Conservation (phyloP, 805 yeast genomes). For the Hanseniaspora singularis region DNA sequence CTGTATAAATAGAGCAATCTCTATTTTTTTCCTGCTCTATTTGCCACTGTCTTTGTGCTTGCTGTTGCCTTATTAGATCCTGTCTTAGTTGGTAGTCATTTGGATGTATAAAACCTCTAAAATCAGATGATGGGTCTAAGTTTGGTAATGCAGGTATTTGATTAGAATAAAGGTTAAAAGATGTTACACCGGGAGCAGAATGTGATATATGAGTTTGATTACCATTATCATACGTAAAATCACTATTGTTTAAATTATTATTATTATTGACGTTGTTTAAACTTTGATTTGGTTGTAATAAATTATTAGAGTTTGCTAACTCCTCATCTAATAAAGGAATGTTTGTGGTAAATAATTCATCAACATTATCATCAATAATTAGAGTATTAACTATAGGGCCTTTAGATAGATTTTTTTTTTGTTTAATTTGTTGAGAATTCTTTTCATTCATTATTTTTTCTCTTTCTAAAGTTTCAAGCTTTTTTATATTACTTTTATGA, state of each 20-base stretch:
- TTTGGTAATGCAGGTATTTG: not conserved
- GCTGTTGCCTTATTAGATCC: slow-evolving; percentile 27
- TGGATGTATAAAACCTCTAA: slow-evolving; percentile 23
- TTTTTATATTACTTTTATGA: slow-evolving; percentile 41
- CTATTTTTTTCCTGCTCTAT: slow-evolving; percentile 26
- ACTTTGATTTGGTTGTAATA: not conserved
- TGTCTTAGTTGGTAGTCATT: slow-evolving; percentile 30
- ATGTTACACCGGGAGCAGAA: slow-evolving; percentile 5
- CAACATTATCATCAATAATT: slow-evolving; percentile 12
- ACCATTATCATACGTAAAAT: not conserved
- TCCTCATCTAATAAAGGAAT: not conserved
- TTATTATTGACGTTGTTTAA: not conserved
- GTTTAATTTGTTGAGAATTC: slow-evolving; percentile 17
- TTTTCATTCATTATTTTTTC: slow-evolving; percentile 33
- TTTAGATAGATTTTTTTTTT: slow-evolving; percentile 22
- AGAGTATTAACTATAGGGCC: slow-evolving; percentile 26
- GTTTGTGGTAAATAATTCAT: slow-evolving; percentile 5
- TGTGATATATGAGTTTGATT: not conserved
- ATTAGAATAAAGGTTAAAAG: slow-evolving; percentile 5
- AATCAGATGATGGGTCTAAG: slow-evolving; percentile 10
- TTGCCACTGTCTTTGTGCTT: slow-evolving; percentile 25
- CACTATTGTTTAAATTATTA: no score
- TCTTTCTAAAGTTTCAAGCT: slow-evolving; percentile 23
- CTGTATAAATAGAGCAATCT: slow-evolving; percentile 42
- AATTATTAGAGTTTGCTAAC: no score